A percentile compares a stretch with the other conserved stretches of the same genome.
These are phyloP conservation scores for Rhizopogon roseolus DNA, from an alignment of 768 basidiomycete genomes.

Conservation along the genomic window DNA sequence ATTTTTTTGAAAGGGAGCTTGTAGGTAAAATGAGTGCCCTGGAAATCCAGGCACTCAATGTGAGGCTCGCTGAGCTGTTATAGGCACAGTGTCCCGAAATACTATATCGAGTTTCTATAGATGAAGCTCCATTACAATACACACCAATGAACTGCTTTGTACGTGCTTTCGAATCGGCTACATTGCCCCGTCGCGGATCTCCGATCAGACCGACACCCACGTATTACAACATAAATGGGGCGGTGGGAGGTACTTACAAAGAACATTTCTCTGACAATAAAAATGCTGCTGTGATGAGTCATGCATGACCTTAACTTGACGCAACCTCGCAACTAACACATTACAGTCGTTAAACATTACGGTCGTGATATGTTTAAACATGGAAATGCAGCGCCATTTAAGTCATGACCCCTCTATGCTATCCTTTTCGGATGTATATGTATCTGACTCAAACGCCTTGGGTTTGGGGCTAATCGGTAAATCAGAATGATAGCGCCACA, in stretches of 20 bases:
- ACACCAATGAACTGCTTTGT: too few relatives aligned
- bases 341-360: background rate
- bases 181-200: too few relatives aligned
- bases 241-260: too few relatives aligned
- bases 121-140: too few relatives aligned
- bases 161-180: too few relatives aligned
- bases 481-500: background rate
- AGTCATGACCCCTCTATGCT: background rate
- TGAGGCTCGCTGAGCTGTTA: background rate
- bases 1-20: background rate
- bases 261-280: too few relatives aligned
- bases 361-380: background rate
- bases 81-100: too few relatives aligned
- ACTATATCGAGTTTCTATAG: too few relatives aligned
- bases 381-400: background rate
- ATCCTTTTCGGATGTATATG: background rate
- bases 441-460: background rate
- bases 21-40: background rate
- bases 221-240: too few relatives aligned
- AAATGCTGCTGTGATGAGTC: background rate
- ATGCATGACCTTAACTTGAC: too few relatives aligned
- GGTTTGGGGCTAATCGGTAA: background rate
- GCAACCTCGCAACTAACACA: background rate
- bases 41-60: background rate
- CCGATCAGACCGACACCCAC: too few relatives aligned